Base-by-base conservation (phyloP, 352 stramenopile species). In the Phytophthora citricola region DNA sequence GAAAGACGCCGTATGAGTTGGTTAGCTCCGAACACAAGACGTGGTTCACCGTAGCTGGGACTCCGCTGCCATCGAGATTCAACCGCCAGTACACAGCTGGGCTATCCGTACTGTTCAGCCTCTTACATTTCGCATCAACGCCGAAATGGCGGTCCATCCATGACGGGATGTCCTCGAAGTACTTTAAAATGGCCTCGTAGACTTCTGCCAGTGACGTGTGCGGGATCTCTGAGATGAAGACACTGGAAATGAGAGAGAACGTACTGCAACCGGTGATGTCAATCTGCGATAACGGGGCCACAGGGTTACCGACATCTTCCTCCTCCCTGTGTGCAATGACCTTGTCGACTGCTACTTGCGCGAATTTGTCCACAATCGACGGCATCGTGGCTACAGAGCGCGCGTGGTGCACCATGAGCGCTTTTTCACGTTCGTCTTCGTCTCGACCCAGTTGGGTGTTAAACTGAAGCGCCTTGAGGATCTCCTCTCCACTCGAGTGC, bases 171-270 rank as follows among this genome's bases (percentile, higher is more conserved):
- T 44, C 61, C 15, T 68, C 27, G 4, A 71, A 62, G 40, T 77
- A 81, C 15, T 44, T 34, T 38, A 63, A 12, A 11, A 53, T 55
- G 2, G 64, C 69, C 1, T 48, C 45, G 39, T 78, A 76, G 2
- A 81, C 69, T 14, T 70, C 56, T 24, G 66, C 46, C 14, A 81
- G 46, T 2, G 73, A 76, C 5, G 58, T 51, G 39, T 74, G 58
- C 1, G 78, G 76, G 32, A 90, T 73, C 47, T 87, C 81, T 27
- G 69, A 85, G 26, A 85, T 59, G 38, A 90, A 87, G 4, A 85
- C 69, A 49, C 78, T 90, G 1, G 76, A 79, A 24, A 87, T 54
- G 14, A 83, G 59, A 4, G 81, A 82, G 36, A 32, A 38, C 14
- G 59, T 11, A n/a, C 51, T 58, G 10, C 61, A 64, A 8, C 69